Percentiles rank a stretch among this genome's conserved stretches.
Evolutionary conservation across 1,284 basidiomycete genomes (phyloP).

Genomic region (Wallemia ichthyophaga): DNA sequence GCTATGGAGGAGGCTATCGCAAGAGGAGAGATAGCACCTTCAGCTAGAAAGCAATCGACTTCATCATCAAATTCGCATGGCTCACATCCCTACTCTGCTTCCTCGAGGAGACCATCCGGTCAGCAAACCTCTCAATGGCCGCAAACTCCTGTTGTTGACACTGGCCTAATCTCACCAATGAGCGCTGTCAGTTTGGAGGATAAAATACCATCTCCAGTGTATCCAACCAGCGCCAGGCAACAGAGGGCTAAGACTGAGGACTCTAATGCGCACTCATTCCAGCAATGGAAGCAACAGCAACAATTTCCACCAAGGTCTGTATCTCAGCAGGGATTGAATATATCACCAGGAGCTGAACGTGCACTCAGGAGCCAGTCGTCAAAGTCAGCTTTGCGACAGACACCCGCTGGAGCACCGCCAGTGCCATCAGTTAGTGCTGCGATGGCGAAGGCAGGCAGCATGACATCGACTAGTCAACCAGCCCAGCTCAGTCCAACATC

Average conservation of each 20-base stretch:
- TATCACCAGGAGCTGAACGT: constrained; percentile 16
- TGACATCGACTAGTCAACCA: constrained; percentile 20
- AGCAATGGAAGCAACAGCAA: constrained; percentile 9
- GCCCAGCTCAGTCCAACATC: constrained; percentile 8
- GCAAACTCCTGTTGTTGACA: constrained; percentile 18
- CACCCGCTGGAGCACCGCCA: constrained; percentile 7
- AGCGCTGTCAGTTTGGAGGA: neutral
- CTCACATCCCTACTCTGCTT: constrained; percentile 7
- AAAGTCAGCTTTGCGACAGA: constrained; percentile 6
- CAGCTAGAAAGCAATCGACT: constrained; percentile 7
- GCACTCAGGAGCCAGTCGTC: constrained; percentile 8
- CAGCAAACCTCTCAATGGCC: constrained; percentile 23
- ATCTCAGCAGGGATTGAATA: constrained; percentile 20
- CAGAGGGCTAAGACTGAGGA: constrained; percentile 41
- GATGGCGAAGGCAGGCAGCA: constrained; percentile 10
- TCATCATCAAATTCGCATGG: constrained; percentile 3
- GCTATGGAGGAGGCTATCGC: constrained; percentile 31
- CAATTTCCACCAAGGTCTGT: constrained; percentile 4
- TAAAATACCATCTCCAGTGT: neutral
- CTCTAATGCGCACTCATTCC: constrained; percentile 29
- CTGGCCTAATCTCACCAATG: constrained; percentile 2
- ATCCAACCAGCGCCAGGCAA: constrained; percentile 16
- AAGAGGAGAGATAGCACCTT: constrained; percentile 22
- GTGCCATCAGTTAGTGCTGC: constrained; percentile 3
- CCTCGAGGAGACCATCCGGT: constrained; percentile 6